Evolutionary conservation across 2,329 filamentous ascomycete genomes (phyloP).

Genomic region (Epichloe elymi): DNA sequence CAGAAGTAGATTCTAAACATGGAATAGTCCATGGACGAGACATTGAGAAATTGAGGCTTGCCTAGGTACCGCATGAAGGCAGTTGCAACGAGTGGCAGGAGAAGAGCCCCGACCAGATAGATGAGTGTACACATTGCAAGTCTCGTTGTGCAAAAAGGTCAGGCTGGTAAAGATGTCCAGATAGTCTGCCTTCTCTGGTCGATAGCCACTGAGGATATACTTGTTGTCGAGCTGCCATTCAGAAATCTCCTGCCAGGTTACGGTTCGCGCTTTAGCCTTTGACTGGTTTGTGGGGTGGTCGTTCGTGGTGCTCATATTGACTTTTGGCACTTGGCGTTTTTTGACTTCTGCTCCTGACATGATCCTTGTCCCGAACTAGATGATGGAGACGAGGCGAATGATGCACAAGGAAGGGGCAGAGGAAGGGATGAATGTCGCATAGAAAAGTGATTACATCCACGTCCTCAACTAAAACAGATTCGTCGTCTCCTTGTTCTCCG

Average conservation of each 20-base stretch:
- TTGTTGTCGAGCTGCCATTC: constrained; percentile 7
- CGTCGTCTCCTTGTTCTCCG: too few species aligned
- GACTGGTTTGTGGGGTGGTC: background rate
- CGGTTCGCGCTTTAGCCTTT: constrained; percentile 2
- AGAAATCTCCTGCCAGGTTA: constrained; percentile 4
- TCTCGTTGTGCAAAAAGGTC: constrained; percentile 9
- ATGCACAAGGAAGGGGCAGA: background rate
- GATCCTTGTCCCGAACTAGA: background rate
- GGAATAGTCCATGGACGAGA: constrained; percentile 4
- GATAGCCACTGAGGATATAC: constrained; percentile 8
- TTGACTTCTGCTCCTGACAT: background rate
- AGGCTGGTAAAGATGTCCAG: constrained; percentile 4
- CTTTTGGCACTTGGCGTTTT: background rate
- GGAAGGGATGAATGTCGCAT: background rate
- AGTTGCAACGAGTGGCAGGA: constrained; percentile 5
- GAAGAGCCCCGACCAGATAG: constrained; percentile 6
- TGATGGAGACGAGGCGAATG: background rate
- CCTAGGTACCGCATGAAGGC: constrained; percentile 1
- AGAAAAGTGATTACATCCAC: too few species aligned
- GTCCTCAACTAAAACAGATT: too few species aligned
- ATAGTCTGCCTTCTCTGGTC: constrained; percentile 5
- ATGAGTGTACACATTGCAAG: constrained; percentile 8
- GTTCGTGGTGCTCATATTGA: background rate
- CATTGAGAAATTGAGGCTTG: constrained; percentile 3
- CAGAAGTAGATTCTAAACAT: constrained; percentile 9